Percentiles rank a stretch among this genome's conserved stretches.
phyloP scores from a whole-genome alignment of 768 basidiomycete species.

The Pisolithus sp. region DNA sequence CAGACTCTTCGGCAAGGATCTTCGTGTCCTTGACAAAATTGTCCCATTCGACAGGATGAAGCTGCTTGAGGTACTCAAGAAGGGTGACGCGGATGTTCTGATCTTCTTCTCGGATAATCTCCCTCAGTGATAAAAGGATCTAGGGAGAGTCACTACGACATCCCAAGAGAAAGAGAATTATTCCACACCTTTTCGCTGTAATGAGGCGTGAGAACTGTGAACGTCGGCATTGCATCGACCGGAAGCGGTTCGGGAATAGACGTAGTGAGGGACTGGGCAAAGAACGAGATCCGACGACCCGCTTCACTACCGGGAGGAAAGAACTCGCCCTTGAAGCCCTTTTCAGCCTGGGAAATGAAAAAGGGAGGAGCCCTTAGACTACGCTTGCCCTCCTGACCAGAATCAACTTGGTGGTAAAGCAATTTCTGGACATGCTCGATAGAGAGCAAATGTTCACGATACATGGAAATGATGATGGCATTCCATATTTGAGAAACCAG shows the following conservation, averaged over 20 bases:
- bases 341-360: conserved; percentile 94
- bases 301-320: conserved; percentile 95
- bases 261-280: conserved; percentile 96
- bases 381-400: conserved; percentile 75
- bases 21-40: conserved; percentile 99
- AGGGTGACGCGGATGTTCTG: conserved; percentile 96
- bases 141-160: conserved; percentile 19
- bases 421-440: conserved; percentile 99
- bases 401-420: conserved; percentile 94
- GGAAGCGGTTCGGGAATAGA: conserved; percentile 87
- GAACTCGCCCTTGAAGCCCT: conserved; percentile 78
- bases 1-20: conserved; percentile 94
- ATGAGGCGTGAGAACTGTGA: conserved; percentile 96
- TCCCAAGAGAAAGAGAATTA: background rate
- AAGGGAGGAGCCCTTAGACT: conserved; percentile 94
- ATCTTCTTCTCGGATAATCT: conserved; percentile 98
- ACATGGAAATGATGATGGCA: conserved; percentile 99
- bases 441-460: conserved; percentile 95
- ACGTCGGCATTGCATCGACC: conserved; percentile 99
- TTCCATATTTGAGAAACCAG: conserved; percentile 99
- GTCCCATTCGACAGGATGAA: conserved; percentile 98
- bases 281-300: conserved; percentile 97
- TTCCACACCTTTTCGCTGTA: conserved; percentile 89
- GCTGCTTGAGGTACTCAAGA: conserved; percentile 95
- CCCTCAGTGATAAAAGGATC: conserved; percentile 92